Evolutionary conservation across 1,284 basidiomycete species (phyloP), one percentile per base, ranked within the genome.

Genomic region (Moniliophthora roreri): DNA sequence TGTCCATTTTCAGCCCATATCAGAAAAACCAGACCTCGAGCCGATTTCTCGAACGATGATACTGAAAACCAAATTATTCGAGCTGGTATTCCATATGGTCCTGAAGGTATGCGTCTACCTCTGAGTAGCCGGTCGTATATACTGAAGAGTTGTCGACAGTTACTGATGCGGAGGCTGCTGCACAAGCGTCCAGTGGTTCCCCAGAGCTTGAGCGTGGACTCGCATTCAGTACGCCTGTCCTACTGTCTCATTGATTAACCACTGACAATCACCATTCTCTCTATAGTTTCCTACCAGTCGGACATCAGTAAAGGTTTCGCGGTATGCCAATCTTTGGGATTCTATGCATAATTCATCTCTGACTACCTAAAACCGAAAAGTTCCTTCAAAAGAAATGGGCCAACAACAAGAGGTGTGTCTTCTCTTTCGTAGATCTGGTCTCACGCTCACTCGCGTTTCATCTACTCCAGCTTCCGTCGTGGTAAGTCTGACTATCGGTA

Each of bases 21-120:
- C 45, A 60, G 67, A 24, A 69, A 69, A 57, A 63, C 65, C 21
- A 58, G 59, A 24, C 69, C 69, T n/a, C 58, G 68, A 23, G 56
- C 41, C 21, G 13, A 15, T 3, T 55, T 23, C 51, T 45, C 48
- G 18, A 34, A 44, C 15, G 39, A 48, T 9, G 35, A 11, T 8
- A 59, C 63, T 50, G n/a, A n/a, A n/a, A n/a, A n/a, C n/a, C 55
- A 60, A 41, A 65, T 68, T 50, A 69, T 73, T 24, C 70, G 74
- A 5, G 64, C 68, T 18, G 68, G 73, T 23, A 70, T 72, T 49
- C 68, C 71, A 10, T 76, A 71, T 48, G 73, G 73, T 18, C 69
- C 69, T 6, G 71, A 73, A 59, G 64, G 57, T 58, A 37, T 15
- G 47, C 48, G n/a, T 20, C 11, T 10, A n/a, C 26, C 51, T 20